Conservation (phyloP, 139 green algal species). For the Chlorella sp. region DNA sequence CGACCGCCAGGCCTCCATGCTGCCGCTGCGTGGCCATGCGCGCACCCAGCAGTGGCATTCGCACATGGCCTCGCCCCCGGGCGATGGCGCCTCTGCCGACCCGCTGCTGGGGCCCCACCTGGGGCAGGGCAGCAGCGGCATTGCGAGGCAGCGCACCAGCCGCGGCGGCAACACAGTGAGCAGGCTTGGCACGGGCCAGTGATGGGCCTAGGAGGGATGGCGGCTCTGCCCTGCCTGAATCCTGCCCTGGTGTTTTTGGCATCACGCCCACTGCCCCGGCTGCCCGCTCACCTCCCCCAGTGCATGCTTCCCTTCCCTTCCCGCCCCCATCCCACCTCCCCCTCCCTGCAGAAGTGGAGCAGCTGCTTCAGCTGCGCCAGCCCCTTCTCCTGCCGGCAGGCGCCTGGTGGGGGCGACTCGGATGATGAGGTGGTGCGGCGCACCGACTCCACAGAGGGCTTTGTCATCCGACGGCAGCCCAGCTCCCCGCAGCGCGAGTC, state of each 20-base stretch:
- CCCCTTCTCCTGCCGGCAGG: constrained; percentile 30
- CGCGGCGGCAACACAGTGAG: neutral
- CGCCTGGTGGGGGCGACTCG: neutral
- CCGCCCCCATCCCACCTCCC: neutral
- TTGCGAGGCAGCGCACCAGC: neutral
- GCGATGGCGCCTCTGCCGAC: constrained; percentile 5
- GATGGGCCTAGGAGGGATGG: neutral
- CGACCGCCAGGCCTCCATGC: constrained; percentile 16
- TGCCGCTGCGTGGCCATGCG: constrained; percentile 23
- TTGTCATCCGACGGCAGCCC: constrained; percentile 21
- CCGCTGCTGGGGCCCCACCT: neutral
- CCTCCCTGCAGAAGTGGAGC: constrained; percentile 7
- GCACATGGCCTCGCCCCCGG: constrained; percentile 6
- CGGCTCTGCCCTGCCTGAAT: neutral
- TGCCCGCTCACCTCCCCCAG: neutral
- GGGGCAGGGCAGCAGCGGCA: neutral
- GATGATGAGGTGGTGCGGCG: constrained; percentile 27
- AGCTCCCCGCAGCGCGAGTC: neutral
- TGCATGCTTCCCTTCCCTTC: neutral
- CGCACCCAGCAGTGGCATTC: constrained; percentile 9
- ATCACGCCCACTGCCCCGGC: too few species aligned
- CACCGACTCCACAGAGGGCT: constrained; percentile 10
- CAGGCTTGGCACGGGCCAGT: neutral
- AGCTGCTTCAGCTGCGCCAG: constrained; percentile 37
- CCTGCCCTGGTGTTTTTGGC: neutral